phyloP scores from a whole-genome alignment of 768 basidiomycete species.

The Pleurotus citrinopileatus region DNA sequence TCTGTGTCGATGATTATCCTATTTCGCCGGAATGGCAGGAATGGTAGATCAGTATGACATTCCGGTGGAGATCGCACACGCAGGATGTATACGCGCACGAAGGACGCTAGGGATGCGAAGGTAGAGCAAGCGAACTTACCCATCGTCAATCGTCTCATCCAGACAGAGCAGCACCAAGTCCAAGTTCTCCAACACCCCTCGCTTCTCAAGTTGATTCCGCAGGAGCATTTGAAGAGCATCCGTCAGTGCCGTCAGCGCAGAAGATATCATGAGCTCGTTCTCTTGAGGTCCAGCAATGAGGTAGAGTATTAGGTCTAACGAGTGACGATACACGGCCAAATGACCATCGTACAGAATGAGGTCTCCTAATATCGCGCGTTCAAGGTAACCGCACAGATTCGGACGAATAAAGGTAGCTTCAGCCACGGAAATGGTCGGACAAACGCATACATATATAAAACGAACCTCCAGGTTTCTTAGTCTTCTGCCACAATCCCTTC shows the following conservation, averaged over 20 bases:
- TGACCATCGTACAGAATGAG: conserved; percentile 90
- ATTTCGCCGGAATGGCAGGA: conserved; percentile 6
- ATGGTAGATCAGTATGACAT: too few relatives aligned
- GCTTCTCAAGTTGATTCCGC: conserved; percentile 91
- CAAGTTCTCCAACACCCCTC: conserved; percentile 90
- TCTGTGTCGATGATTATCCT: conserved; percentile 98
- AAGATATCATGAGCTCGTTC: conserved; percentile 94
- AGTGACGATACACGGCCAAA: conserved; percentile 91
- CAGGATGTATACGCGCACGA: too few relatives aligned
- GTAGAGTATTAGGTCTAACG: conserved; percentile 94
- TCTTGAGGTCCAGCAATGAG: conserved; percentile 83
- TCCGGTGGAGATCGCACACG: too few relatives aligned
- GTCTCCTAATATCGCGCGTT: conserved; percentile 60
- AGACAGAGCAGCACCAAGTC: conserved; percentile 90
- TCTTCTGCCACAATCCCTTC: conserved; percentile 94
- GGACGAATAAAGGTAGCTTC: too few relatives aligned
- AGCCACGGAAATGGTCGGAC: too few relatives aligned
- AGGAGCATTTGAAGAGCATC: conserved; percentile 87
- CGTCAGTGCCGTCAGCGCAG: conserved; percentile 78
- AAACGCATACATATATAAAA: not conserved
- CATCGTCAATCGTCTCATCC: conserved; percentile 98
- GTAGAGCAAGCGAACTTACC: too few relatives aligned
- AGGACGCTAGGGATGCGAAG: too few relatives aligned
- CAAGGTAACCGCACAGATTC: too few relatives aligned
- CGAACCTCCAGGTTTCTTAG: conserved; percentile 89